Base-by-base conservation (phyloP, 139 green algal genomes). In the Coelastrella sp. region DNA sequence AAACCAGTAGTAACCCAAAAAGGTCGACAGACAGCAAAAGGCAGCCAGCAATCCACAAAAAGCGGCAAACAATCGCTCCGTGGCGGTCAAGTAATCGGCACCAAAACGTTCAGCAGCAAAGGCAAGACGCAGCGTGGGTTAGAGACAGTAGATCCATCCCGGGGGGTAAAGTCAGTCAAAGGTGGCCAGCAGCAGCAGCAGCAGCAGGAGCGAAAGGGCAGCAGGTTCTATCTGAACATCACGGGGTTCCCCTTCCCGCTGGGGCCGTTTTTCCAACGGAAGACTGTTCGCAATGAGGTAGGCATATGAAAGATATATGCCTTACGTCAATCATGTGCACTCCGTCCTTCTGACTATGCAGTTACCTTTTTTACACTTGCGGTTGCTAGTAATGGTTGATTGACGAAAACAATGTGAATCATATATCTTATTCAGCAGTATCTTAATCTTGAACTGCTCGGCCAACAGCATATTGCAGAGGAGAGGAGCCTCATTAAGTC, bases 201-300 rank as follows among this genome's bases (percentile, higher is more conserved):
- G 83, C 68, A 88, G 68, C 54, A 56, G 66, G 20, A 66, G 19
- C 56, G 47, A 57, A 47, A 59, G 11, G 87, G 80, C 80, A 89
- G 88, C 71, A 86, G 90, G 64, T 93, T 92, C 64, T 96, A 97
- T 65, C 65, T 94, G 54, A 95, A 96, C 83, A 16, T 98, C 57
- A 99, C 96, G 4, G 97, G 97, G 0, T 99, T 98, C 80, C 97
- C 97, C 4, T 99, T 99, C 74, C 97, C 97, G 0, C 89, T 99
- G 57, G 96, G 97, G 0, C 96, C 97, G 56, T 93, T 96, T 86
- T 93, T 97, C 73, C 80, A 92, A 5, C 85, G 96, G 14, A 92
- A 92, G 5, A 98, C 96, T 23, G 74, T 97, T 13, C 89, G 96
- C 20, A 92, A 92, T 54, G 95, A 98, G 96, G 96, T 97, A 20